Percentiles rank a stretch among this genome's conserved stretches.
Conservation (phyloP, 176 grass and related monocot genomes). For the Cenchrus purpureus region DNA sequence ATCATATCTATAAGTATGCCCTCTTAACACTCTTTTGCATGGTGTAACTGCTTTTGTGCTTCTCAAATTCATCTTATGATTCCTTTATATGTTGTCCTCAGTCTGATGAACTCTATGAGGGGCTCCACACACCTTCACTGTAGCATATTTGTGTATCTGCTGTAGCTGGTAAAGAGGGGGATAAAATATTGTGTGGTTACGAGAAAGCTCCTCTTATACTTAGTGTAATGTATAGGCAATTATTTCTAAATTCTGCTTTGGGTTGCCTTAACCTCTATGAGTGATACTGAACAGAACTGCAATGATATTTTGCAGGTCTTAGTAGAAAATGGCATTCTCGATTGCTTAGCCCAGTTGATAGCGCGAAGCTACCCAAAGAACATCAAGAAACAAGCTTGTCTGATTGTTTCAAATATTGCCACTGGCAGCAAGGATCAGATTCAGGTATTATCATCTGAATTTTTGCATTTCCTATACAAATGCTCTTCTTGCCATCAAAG, state of each 20-base stretch:
- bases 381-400: conserved; percentile 75
- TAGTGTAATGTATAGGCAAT: not conserved
- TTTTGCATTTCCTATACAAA: not conserved
- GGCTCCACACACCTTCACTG: not conserved
- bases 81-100: not conserved
- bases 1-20: not conserved
- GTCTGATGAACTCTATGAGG: not conserved
- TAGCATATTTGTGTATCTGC: conserved; percentile 1
- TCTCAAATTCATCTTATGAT: not conserved
- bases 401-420: conserved; percentile 75
- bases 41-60: not conserved
- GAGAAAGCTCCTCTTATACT: not conserved
- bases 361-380: conserved; percentile 44
- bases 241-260: conserved; percentile 10
- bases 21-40: conserved; percentile 3
- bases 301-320: conserved; percentile 57
- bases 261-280: not conserved
- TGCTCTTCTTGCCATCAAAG: not conserved
- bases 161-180: not conserved
- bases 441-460: conserved; percentile 52
- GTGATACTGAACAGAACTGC: conserved; percentile 9
- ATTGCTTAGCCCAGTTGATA: conserved; percentile 54
- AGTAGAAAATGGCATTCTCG: conserved; percentile 64
- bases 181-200: not conserved
- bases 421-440: conserved; percentile 71